Evolutionary conservation across 345 rosid genomes (phyloP).

Genomic region (Eucalyptus victrix): DNA sequence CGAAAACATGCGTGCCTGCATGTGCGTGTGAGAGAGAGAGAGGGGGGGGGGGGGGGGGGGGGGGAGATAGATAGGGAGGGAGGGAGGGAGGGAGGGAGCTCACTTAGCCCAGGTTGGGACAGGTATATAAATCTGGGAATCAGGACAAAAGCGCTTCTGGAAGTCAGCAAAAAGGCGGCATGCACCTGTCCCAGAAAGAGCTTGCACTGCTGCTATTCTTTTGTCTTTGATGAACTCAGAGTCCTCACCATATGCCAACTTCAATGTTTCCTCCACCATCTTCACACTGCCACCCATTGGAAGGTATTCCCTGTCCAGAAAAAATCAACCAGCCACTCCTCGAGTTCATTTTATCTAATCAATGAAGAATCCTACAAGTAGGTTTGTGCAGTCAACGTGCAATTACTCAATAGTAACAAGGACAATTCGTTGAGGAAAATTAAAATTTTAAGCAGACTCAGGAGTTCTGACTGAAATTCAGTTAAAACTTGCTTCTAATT

Average conservation of each 20-base stretch:
- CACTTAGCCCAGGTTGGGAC: slow-evolving; percentile 96
- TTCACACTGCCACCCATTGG: slow-evolving; percentile 96
- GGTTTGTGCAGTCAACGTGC: neutral
- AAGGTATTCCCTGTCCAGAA: slow-evolving; percentile 74
- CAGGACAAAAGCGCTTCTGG: slow-evolving; percentile 80
- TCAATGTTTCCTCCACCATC: slow-evolving; percentile 84
- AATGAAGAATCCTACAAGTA: neutral
- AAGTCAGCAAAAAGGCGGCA: slow-evolving; percentile 96
- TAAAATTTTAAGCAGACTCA: neutral
- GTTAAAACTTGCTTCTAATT: neutral
- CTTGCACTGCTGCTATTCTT: slow-evolving; percentile 82
- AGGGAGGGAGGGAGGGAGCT: slow-evolving; percentile 7
- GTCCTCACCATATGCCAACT: slow-evolving; percentile 85
- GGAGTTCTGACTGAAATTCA: neutral
- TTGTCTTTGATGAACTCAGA: slow-evolving; percentile 73
- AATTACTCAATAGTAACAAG: neutral
- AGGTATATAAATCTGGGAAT: slow-evolving; percentile 83
- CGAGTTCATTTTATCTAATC: neutral
- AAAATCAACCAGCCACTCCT: neutral
- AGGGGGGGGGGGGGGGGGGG: neutral
- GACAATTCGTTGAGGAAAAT: neutral
- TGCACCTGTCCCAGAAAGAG: slow-evolving; percentile 96
- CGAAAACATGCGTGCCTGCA: neutral
- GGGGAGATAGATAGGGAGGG: neutral
- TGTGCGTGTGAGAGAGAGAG: neutral